Base-by-base conservation (phyloP, 352 stramenopile species). In the Globisporangium orthogonon region DNA sequence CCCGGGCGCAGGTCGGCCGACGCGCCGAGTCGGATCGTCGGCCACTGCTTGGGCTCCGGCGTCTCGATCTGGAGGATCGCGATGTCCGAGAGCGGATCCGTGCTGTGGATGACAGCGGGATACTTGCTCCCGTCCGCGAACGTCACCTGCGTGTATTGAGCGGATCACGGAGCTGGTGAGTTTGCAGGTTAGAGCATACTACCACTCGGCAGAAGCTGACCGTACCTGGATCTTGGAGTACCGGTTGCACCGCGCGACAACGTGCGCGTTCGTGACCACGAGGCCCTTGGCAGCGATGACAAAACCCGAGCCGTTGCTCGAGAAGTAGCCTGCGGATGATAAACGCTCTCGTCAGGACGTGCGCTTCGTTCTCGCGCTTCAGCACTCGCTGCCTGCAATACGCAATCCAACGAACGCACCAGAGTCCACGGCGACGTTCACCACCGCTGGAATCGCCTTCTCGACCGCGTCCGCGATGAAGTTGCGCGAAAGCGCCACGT, bases 211-310 rank as follows among this genome's bases (percentile, higher is more conserved):
- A 31, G 7, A 35, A 15, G 15, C 28, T 37, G 33, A 40, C 51
- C 51, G 5, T 45, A 91, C 83, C 71, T 88, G 74, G 63, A 93
- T 93, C 47, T 84, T 86, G 4, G 78, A 91, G 52, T 89, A 89
- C 30, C 76, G 76, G 64, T 91, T 88, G 70, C 77, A 87, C 37
- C 76, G 73, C 29, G 83, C 83, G 23, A 97, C 77, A 4, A 98
- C 92, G 56, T 98, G 92, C 1, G 89, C 89, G 55, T 98, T 98
- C 31, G 92, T 98, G 44, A 97, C 86, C 28, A 98, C 83, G 23
- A 97, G 66, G 4, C 91, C 92, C 47, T 94, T 79, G 10, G 66
- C 63, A 7, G 76, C 74, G 18, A 98, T 94, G 56, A 98, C 90
- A 50, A 98, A 98, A n/a, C 92, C 92, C 35, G 83, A 96, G 3